Base-by-base conservation (phyloP, 176 grass and related monocot species). In the Saccharum officinarum region DNA sequence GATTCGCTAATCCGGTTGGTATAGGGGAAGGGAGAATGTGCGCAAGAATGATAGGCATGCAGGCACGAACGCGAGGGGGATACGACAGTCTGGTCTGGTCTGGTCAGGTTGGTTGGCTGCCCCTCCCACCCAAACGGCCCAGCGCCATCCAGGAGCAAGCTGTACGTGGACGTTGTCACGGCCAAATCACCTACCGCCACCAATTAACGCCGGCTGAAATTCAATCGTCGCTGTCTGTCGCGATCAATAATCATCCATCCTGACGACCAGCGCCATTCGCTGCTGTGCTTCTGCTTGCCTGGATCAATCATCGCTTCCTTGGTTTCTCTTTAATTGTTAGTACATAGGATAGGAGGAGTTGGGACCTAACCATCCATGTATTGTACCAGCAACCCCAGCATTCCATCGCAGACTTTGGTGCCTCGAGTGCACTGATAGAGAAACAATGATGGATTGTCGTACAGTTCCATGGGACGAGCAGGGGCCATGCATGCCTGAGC, bases 251-350 rank as follows among this genome's bases (percentile, higher is more conserved):
- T 74, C 8, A 80, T 62, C 26, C 8, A 80, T 62, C 26, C 28
- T 6, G 26, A 31, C 62, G 12, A 65, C 22, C 1, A 47, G 36
- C 44, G 41, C 47, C 59, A 47, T 47, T 73, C 7, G 71, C 23
- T 30, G 55, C 55, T 20, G 17, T 23, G 20, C 20, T 9, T 44
- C n/a, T 76, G 78, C 67, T 15, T 80, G 73, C 55, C 42, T 20
- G 65, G 76, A 55, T 84, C 81, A 87, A 91, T 88, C 82, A 90
- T 86, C 57, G 83, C 34, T 11, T 57, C 67, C 33, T 30, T 22
- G 6, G 8, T 68, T 57, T 61, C 75, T 36, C 67, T 79, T 83
- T 66, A 71, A 17, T 61, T 25, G 50, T 20, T 54, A 28, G 28
- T 28, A 52, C 0, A 7, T 3, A 25, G 61, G 61, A 30, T 65